Base-by-base conservation (phyloP, 768 basidiomycete species). In the Lentinula boryana region DNA sequence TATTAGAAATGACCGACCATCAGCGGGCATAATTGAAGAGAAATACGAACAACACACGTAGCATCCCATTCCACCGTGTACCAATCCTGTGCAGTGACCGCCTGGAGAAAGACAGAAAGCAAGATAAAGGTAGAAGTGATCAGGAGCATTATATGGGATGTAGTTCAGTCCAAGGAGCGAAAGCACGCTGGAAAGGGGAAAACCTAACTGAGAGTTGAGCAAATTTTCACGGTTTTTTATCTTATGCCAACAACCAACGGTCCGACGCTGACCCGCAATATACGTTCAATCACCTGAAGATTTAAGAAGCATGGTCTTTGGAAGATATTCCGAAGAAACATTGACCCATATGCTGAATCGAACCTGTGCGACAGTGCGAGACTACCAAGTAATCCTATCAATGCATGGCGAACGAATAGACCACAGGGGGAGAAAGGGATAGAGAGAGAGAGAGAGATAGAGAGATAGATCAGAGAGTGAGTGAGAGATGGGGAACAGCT, bases 41-140 rank as follows among this genome's bases (percentile, higher is more conserved):
- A 32, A 49, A 13, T 38, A 38, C 13, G 44, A 16, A 56, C 8
- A 7, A 63, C 60, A 43, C 5, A 69, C 68, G 62, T 41, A n/a
- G 65, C 69, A 58, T 68, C 65, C 69, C 69, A 70, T 63, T 70
- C 69, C 12, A 68, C 68, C 10, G 69, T 70, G 60, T 68, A 70
- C 69, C 69, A 70, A 56, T 68, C 55, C 1, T 63, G 65, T 10
- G 65, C 68, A 21, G 36, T 61, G n/a, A 63, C 68, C 40, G 38
- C 52, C 27, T 41, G 38, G 43, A 64, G 54, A 49, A 62, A 50
- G 23, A 65, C 12, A 56, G 59, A 64, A 33, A 58, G 41, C 49
- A 44, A 62, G n/a, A 58, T 7, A 10, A 56, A 40, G 27, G 4
- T 23, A 49, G 36, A 10, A 21, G n/a, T 15, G 16, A 8, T 44